These are phyloP conservation scores for Blumeria graminis DNA, from an alignment of 2,329 filamentous ascomycete genomes.

Conservation along the genomic window DNA sequence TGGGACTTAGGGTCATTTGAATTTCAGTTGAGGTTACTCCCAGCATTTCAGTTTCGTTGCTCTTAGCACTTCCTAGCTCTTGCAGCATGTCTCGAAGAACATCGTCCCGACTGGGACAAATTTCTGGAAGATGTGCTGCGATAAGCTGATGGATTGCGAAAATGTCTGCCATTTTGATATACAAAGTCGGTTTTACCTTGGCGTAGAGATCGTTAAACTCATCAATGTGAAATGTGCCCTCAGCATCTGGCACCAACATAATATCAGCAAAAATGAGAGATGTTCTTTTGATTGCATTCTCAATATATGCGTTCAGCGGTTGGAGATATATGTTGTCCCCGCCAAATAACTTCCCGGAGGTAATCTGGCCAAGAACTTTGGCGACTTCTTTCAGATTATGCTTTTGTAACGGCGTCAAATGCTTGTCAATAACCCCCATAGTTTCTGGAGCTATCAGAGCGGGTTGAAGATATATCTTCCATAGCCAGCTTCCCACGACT, in stretches of 20 bases:
- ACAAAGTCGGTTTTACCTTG: conserved; percentile 89
- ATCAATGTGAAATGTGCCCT: conserved; percentile 89
- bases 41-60: conserved; percentile 80
- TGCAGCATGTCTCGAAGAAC: conserved; percentile 75
- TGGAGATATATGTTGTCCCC: conserved; percentile 90
- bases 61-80: conserved; percentile 87
- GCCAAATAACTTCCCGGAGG: conserved; percentile 71
- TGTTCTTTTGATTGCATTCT: conserved; percentile 60
- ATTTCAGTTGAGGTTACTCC: conserved; percentile 65
- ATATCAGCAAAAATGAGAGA: conserved; percentile 51
- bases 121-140: conserved; percentile 48
- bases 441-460: conserved; percentile 77
- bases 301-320: conserved; percentile 77
- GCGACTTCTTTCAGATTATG: conserved; percentile 74
- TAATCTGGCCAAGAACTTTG: conserved; percentile 76
- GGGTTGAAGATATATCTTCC: conserved; percentile 81
- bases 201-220: conserved; percentile 97
- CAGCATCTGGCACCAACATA: conserved; percentile 65
- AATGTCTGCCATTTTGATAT: conserved; percentile 96
- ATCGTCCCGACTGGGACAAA: conserved; percentile 67
- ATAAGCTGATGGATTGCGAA: conserved; percentile 87
- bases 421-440: conserved; percentile 75
- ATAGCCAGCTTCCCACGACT: conserved; percentile 73
- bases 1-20: conserved; percentile 70
- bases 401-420: conserved; percentile 75